These are phyloP conservation scores for Andrographis paniculata DNA, from an alignment of 305 asterid genomes.

Conservation along the genomic window DNA sequence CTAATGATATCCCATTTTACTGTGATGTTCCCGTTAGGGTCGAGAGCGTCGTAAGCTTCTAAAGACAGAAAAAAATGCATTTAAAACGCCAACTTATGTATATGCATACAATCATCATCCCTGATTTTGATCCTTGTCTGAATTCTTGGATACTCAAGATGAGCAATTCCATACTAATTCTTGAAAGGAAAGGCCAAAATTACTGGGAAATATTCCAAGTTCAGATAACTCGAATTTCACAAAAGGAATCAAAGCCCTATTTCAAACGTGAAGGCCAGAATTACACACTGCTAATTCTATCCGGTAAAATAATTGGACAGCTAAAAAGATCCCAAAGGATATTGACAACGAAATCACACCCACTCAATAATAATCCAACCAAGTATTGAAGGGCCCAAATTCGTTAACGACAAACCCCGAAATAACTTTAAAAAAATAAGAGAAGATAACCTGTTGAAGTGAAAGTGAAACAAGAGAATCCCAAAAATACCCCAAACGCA, in stretches of 20 bases:
- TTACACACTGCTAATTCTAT: no score
- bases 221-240: no score
- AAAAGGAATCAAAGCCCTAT: no score
- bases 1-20: constrained; percentile 52
- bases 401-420: constrained; percentile 14
- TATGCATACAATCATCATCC: not conserved
- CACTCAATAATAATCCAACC: constrained; percentile 12
- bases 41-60: constrained; percentile 58
- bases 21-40: constrained; percentile 57
- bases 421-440: not conserved
- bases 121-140: no score
- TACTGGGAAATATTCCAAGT: no score
- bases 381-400: constrained; percentile 9
- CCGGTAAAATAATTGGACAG: no score
- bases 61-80: constrained; percentile 12
- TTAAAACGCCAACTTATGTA: not conserved
- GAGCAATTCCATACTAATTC: no score
- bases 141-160: no score
- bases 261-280: no score
- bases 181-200: no score
- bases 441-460: constrained; percentile 40
- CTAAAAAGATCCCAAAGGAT: constrained; percentile 10
- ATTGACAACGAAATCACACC: constrained; percentile 13
- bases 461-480: constrained; percentile 52
- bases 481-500: constrained; percentile 29